Base-by-base conservation (phyloP, 768 basidiomycete genomes). In the Lepiota brunneoincarnata region DNA sequence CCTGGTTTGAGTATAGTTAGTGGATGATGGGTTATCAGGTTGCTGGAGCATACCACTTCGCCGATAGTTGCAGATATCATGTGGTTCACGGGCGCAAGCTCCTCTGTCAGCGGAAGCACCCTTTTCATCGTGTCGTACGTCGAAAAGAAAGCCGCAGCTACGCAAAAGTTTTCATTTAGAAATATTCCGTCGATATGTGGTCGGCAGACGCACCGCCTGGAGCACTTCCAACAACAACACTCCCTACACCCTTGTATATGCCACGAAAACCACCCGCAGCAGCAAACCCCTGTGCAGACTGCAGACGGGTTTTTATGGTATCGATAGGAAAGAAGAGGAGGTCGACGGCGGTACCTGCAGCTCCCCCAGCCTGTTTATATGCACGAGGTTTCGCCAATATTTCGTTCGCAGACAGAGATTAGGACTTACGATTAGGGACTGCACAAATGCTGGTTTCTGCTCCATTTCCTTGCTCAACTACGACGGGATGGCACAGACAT, bases 261-360 rank as follows among this genome's bases (percentile, higher is more conserved):
- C 93, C 94, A 47, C 71, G 82, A 69, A 98, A 91, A 0, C 94
- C 97, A 14, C 96, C 96, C 2, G 93, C 86, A 24, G 75, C 73
- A 41, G 82, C 66, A 68, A 99, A 98, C 15, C 96, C 97, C 63
- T 91, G 86, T 2, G 84, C 67, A 5, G 93, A 89, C 63, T 99
- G 96, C 31, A 97, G 78, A 44, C 96, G 87, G 36, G 97, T 98
- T 72, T 99, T 99, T 67, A 98, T 71, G 0, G 96, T 97, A 72
- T 99, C 96, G 54, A 99, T 84, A 1, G 96, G 96, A 69, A 93
- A 99, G 75, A 99, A 95, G 18, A 97, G 80, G 41, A 98, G 80
- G 72, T 99, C 96, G 15, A 98, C 96, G 2, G 93, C 80, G 6
- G 92, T 89, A 23, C 96, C 96, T 28, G 97, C 93, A n/a, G 87